These are phyloP conservation scores for Cercis canadensis DNA, from an alignment of 306 rosid species.

Conservation along the genomic window DNA sequence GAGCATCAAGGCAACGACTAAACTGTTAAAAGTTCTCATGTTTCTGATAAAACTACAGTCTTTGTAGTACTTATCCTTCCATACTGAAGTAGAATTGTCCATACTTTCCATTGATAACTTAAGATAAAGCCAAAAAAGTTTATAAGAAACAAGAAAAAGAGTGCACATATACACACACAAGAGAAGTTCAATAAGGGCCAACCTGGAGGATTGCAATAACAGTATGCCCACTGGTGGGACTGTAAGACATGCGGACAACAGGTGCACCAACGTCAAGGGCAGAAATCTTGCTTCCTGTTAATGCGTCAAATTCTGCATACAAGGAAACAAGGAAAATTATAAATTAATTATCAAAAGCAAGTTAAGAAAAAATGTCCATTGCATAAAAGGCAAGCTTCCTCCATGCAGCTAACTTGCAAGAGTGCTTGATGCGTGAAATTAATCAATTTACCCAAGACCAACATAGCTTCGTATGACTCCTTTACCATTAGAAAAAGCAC, in stretches of 20 bases:
- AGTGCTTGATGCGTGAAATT: slow-evolving; percentile 4
- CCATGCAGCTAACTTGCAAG: slow-evolving; percentile 21
- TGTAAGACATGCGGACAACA: slow-evolving; percentile 90
- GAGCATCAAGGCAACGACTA: background rate
- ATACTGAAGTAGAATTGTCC: background rate
- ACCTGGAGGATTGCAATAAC: slow-evolving; percentile 92
- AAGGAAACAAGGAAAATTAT: slow-evolving; percentile 33
- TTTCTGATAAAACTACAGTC: background rate
- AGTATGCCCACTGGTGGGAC: slow-evolving; percentile 88
- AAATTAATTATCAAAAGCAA: slow-evolving; percentile 25
- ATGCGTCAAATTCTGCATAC: slow-evolving; percentile 82
- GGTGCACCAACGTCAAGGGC: slow-evolving; percentile 91
- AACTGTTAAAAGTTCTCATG: background rate
- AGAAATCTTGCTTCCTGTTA: slow-evolving; percentile 92
- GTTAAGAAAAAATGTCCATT: slow-evolving; percentile 15
- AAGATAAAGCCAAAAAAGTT: slow-evolving; percentile 13
- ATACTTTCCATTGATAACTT: background rate
- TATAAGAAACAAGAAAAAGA: background rate
- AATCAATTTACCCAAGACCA: background rate
- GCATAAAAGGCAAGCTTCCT: slow-evolving; percentile 16
- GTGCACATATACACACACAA: slow-evolving; percentile 19
- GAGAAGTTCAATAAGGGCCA: slow-evolving; percentile 34
- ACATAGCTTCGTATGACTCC: slow-evolving; percentile 22
- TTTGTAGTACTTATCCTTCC: background rate
- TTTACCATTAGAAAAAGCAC: background rate